Base-by-base conservation (phyloP, 2,329 filamentous ascomycete genomes). In the Calonectria pauciramosa region DNA sequence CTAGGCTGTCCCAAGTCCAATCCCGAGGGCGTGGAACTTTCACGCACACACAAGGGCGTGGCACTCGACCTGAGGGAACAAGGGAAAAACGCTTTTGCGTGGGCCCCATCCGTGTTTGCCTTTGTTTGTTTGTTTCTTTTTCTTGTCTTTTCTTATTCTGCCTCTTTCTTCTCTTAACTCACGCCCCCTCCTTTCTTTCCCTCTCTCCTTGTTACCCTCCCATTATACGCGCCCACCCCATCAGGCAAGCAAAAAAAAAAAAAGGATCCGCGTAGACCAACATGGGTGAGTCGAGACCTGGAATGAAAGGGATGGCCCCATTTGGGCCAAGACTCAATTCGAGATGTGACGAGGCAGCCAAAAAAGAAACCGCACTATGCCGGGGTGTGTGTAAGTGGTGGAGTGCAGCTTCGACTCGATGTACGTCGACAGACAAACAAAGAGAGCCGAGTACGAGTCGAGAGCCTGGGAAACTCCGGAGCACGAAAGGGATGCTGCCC, bases 21-120 rank as follows among this genome's bases (percentile, higher is more conserved):
- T 54, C 68, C 68, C 56, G 59, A 64, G 70, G 63, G 70, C 70
- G 70, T 72, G 70, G 64, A 41, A 60, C 63, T 60, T 59, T 67
- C 34, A 63, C 56, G 28, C 32, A 44, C 34, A 63, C 56, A 36
- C 32, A 44, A 64, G 70, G 64, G 64, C 41, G 64, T 63, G 64
- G 51, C 64, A 64, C 41, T 44, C 63, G 51, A 38, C 38, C 28
- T 52, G 36, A 41, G 44, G 34, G 56, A 70, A 65, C 47, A 70
- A 64, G 34, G 28, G 41, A 64, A 41, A 41, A 47, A 3, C 59
- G 26, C 36, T 32, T 38, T 23, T 26, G 59, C 56, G 56, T 64
- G 59, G 59, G 34, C 32, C 59, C 59, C 38, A 26, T 47, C 20
- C 38, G n/a, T 32, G 16, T n/a, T n/a, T 41, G 20, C 38, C 38